Evolutionary conservation across 495 filamentous ascomycete genomes (phyloP).

Genomic region (Talaromyces stipitatus): DNA sequence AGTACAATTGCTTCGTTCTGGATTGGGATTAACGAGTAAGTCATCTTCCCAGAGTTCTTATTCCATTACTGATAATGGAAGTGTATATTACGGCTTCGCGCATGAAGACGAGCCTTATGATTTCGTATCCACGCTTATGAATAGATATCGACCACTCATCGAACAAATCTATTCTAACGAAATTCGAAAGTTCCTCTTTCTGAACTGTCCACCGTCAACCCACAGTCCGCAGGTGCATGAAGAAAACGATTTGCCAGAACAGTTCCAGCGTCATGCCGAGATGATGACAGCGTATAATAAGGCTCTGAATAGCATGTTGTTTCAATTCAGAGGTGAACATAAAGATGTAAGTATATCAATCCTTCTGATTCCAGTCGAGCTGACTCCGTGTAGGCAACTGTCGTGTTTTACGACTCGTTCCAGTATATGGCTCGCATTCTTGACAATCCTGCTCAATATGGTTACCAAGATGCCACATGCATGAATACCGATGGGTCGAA

Average conservation of each 20-base stretch:
- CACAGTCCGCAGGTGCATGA: conserved; percentile 47
- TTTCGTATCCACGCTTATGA: conserved; percentile 47
- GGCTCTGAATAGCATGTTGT: no score
- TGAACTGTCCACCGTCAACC: conserved; percentile 66
- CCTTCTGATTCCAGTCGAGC: no score
- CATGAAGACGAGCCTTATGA: conserved; percentile 4
- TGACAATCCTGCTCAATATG: conserved; percentile 33
- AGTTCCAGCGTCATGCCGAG: conserved; percentile 16
- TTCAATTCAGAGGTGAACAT: no score
- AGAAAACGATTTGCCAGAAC: conserved; percentile 14
- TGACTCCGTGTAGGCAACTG: no score
- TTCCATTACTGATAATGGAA: neutral
- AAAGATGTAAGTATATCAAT: no score
- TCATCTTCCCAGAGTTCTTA: neutral
- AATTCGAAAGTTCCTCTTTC: conserved; percentile 64
- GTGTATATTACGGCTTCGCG: conserved; percentile 5
- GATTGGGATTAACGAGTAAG: conserved; percentile 72
- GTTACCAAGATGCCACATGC: no score
- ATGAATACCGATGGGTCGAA: conserved; percentile 4
- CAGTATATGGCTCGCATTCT: conserved; percentile 34
- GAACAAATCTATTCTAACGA: conserved; percentile 55
- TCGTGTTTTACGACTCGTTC: conserved; percentile 9
- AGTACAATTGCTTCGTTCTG: conserved; percentile 62
- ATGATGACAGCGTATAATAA: conserved; percentile 25
- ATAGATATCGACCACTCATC: conserved; percentile 46